Evolutionary conservation across 345 rosid species (phyloP).

Genomic region (Eucalyptus victrix): DNA sequence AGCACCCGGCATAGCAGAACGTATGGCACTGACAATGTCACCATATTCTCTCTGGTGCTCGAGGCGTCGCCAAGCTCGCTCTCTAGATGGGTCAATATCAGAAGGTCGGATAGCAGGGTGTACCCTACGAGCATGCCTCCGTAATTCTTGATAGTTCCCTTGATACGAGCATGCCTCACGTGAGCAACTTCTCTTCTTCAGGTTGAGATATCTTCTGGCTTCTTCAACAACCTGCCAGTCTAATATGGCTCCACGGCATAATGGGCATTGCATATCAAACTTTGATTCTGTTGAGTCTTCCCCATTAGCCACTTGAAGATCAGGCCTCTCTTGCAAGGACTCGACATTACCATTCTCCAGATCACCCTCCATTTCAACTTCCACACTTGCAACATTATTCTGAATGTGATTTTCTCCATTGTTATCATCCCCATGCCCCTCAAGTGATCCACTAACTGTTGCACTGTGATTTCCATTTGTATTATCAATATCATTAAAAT

Average conservation of each 20-base stretch:
- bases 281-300: conserved; percentile 18
- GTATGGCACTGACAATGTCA: conserved; percentile 81
- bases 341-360: conserved; percentile 14
- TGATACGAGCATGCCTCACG: conserved; percentile 61
- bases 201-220: conserved; percentile 66
- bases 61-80: conserved; percentile 75
- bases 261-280: conserved; percentile 54
- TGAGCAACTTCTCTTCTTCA: conserved; percentile 72
- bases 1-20: conserved; percentile 87
- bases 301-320: conserved; percentile 16
- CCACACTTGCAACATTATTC: conserved; percentile 1
- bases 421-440: conserved; percentile 3
- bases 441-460: background rate
- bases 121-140: conserved; percentile 76
- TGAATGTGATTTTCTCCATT: background rate
- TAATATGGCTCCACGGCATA: conserved; percentile 64
- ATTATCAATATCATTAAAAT: conserved; percentile 8
- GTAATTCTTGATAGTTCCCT: conserved; percentile 77
- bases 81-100: conserved; percentile 76
- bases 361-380: conserved; percentile 13
- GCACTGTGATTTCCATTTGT: conserved; percentile 3
- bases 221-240: conserved; percentile 70
- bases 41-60: conserved; percentile 76
- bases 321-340: conserved; percentile 23
- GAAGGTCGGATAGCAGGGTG: conserved; percentile 78